Evolutionary conservation across 768 basidiomycete species (phyloP), one percentile per base, ranked within the genome.

Genomic region (Lentinula detonsa): DNA sequence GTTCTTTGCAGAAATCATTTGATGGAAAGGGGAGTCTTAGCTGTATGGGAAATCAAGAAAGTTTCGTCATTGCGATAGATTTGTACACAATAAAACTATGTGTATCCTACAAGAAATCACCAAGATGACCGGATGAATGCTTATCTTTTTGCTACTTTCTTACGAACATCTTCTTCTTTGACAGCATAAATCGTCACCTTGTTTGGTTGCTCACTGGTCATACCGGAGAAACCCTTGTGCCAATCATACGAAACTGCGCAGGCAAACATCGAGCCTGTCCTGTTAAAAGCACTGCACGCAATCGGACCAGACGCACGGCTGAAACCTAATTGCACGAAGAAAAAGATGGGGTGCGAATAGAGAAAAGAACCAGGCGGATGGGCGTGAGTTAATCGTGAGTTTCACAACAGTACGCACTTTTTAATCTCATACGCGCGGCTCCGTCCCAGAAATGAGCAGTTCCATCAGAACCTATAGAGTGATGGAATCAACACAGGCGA

Each of bases 391-490:
- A 28, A 34, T 42, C 5, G n/a, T 33, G 7, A 68, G 18, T 63
- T 5, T 43, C 8, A 45, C 35, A 39, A 18, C 52, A 21, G 39
- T 16, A 80, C 54, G 65, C 94, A 93, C 55, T 86, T 76, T 95
- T 97, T 76, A 98, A 81, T 45, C 95, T 87, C 8, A 90, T 93
- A 61, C 94, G 88, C 5, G 90, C 86, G 65, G 95, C 90, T 74
- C 94, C 94, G 74, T 96, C 94, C 94, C 94, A 96, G 73, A 90
- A 92, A 79, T 93, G 90, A 70, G 95, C 86, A 2, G 88, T 87
- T 16, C 93, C 93, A 65, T 95, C 93, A 48, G 89, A 81, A 11
- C 90, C 89, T 90, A 56, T 57, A 28, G 58, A 45, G 37, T 16
- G 11, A 7, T 46, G n/a, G 11, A n/a, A 34, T 48, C 18, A 39